These are phyloP conservation scores for Zoysia pacifica DNA, from an alignment of 176 grass and related monocot genomes.

Conservation along the genomic window DNA sequence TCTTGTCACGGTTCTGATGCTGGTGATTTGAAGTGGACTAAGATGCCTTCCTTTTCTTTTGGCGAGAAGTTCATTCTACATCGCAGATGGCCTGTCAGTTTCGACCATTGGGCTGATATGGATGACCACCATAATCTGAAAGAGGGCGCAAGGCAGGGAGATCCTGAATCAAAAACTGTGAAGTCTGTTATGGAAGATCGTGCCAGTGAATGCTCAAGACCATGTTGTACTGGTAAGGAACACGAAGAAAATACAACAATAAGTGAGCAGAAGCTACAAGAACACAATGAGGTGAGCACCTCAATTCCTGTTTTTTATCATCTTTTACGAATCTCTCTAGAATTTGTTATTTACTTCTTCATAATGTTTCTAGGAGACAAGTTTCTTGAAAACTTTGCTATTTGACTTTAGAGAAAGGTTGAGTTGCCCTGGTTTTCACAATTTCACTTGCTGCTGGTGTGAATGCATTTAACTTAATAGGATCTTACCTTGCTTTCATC, in stretches of 20 bases:
- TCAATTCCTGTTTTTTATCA: background rate
- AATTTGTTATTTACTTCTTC: background rate
- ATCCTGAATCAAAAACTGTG: background rate
- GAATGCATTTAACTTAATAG: background rate
- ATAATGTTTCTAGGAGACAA: background rate
- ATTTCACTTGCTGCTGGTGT: background rate
- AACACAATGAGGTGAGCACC: conserved; percentile 20
- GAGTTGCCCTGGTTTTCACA: background rate
- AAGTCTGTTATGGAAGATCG: background rate
- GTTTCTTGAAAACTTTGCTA: background rate
- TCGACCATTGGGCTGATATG: background rate
- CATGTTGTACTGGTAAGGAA: background rate
- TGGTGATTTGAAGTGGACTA: background rate
- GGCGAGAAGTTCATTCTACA: conserved; percentile 3
- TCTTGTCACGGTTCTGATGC: background rate
- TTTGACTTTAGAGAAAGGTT: background rate
- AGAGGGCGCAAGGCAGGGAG: background rate
- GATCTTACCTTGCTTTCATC: background rate
- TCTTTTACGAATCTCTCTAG: background rate
- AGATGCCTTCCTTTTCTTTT: background rate
- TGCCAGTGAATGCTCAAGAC: background rate
- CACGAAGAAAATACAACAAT: background rate
- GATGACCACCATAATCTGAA: conserved; percentile 15
- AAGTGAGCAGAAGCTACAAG: background rate
- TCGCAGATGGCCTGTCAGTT: background rate